Evolutionary conservation across 495 filamentous ascomycete species (phyloP), one percentile per base, ranked within the genome.

Genomic region (Penicillium turbatum): DNA sequence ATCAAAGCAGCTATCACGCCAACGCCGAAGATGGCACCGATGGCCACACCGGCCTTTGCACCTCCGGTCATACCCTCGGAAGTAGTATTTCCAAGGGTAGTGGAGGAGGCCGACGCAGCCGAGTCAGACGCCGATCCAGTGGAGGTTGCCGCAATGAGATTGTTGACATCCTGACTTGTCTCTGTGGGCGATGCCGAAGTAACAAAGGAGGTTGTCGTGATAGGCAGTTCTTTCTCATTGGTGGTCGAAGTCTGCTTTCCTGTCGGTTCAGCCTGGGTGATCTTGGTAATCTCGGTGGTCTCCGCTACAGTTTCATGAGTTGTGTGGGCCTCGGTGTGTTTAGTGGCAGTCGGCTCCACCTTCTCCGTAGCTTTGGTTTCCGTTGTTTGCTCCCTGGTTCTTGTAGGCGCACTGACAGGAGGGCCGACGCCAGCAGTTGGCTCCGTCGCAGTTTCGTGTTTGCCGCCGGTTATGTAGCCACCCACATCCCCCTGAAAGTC

Each of bases 21-120:
- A 29, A 95, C 68, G 10, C 79, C 80, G 3, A 90, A 58, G 35
- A 89, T 62, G 38, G 90, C 80, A 56, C 90, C 92, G 64, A 96
- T 85, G 3, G 85, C 86, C 45, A 97, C 74, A 48, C 95, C 95
- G 21, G 90, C 92, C 62, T 88, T 92, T 35, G 84, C 86, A 35
- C 84, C 88, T 29, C 53, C 44, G 6, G 59, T 62, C 36, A 67
- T 55, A 11, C 62, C 56, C 4, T 31, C 27, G 13, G 58, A 57
- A 29, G 44, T 16, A 16, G 51, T 37, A 34, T 21, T 53, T n/a
- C 27, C 35, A 27, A 55, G 5, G 7, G 53, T 15, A 31, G 62
- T 62, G 7, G 48, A 17, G 0, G 64, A 62, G 2, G 61, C 51
- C 16, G 61, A 56, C 8, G 61, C 54, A 8, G 44, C 50, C 5